Evolutionary conservation across 352 stramenopile species (phyloP).

Genomic region (Phytophthora foliorum): DNA sequence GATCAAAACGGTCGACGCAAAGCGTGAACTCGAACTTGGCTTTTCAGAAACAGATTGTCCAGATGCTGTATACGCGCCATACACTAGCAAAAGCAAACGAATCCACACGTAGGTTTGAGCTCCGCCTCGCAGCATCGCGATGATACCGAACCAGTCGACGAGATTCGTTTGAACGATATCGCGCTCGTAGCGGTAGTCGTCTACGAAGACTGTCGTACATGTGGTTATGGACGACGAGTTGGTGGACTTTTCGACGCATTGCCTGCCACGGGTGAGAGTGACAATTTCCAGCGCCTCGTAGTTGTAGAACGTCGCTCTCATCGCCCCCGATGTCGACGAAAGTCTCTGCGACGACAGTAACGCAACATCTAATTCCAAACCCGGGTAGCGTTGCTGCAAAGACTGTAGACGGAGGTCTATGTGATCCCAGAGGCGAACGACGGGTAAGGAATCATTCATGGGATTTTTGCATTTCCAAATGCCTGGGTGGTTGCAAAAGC

Average conservation of each 20-base stretch:
- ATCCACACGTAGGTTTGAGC: slow-evolving; percentile 63
- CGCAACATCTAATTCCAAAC: slow-evolving; percentile 38
- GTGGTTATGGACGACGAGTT: background rate
- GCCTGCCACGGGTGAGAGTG: slow-evolving; percentile 42
- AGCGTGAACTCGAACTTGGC: background rate
- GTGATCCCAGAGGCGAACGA: slow-evolving; percentile 43
- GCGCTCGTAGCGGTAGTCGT: slow-evolving; percentile 71
- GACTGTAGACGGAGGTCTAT: slow-evolving; percentile 34
- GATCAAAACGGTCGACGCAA: slow-evolving; percentile 22
- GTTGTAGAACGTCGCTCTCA: slow-evolving; percentile 22
- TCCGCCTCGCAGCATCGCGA: slow-evolving; percentile 39
- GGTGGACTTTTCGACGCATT: slow-evolving; percentile 5
- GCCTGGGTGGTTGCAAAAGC: slow-evolving; percentile 38
- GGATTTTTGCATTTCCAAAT: slow-evolving; percentile 45
- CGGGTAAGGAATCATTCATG: slow-evolving; percentile 7
- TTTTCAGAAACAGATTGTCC: background rate
- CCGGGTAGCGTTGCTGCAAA: slow-evolving; percentile 36
- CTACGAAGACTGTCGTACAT: slow-evolving; percentile 49
- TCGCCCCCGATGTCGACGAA: slow-evolving; percentile 14
- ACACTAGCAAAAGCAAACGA: slow-evolving; percentile 37
- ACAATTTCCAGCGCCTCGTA: slow-evolving; percentile 43
- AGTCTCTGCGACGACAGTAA: slow-evolving; percentile 35
- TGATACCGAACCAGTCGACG: slow-evolving; percentile 41
- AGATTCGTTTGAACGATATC: slow-evolving; percentile 46
- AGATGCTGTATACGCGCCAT: slow-evolving; percentile 10